These are phyloP conservation scores for Stemphylium beticola DNA, from an alignment of 2,329 filamentous ascomycete species.

Conservation along the genomic window DNA sequence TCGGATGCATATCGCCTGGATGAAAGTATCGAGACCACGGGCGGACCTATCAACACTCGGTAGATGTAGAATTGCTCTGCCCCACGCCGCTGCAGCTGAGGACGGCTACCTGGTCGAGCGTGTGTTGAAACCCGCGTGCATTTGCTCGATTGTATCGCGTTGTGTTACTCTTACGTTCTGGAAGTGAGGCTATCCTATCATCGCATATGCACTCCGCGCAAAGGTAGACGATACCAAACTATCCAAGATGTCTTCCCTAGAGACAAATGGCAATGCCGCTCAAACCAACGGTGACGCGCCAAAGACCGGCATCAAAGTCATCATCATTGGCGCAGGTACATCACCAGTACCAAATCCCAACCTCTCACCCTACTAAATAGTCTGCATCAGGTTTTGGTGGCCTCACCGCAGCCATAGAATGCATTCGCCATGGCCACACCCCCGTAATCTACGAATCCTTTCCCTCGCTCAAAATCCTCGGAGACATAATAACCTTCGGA, in stretches of 20 bases:
- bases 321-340: constrained; percentile 56
- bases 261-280: constrained; percentile 5
- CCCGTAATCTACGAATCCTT: constrained; percentile 66
- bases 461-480: constrained; percentile 62
- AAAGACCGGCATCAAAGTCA: constrained; percentile 59
- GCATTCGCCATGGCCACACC: constrained; percentile 65
- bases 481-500: constrained; percentile 68
- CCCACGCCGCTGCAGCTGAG: constrained; percentile 15
- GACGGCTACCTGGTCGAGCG: constrained; percentile 7
- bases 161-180: not conserved
- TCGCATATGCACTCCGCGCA: constrained; percentile 28
- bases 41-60: not conserved
- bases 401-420: constrained; percentile 68
- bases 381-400: constrained; percentile 62
- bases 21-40: not conserved
- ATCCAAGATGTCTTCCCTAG: constrained; percentile 30
- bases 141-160: constrained; percentile 1
- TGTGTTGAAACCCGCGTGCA: constrained; percentile 1
- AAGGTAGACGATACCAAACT: constrained; percentile 23
- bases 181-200: not conserved
- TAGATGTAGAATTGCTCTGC: constrained; percentile 12
- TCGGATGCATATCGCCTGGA: constrained; percentile 22
- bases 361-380: not conserved
- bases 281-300: constrained; percentile 19
- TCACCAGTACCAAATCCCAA: not conserved